Conservation (phyloP, 73 alveolate genomes). For the Paramecium tetraurelia region DNA sequence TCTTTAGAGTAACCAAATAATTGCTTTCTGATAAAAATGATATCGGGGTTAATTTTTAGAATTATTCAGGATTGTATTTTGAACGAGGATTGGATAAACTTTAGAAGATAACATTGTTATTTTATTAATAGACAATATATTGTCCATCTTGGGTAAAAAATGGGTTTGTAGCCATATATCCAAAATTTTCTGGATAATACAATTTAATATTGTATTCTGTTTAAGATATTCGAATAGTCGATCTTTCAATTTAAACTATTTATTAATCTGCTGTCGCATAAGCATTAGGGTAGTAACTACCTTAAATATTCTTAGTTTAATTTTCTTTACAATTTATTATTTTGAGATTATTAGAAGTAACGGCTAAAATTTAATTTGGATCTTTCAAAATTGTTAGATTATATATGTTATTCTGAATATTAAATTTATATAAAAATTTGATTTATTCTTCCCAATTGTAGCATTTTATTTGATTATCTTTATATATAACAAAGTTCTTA, state of each 20-base stretch:
- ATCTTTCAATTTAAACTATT: neutral
- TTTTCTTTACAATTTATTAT: neutral
- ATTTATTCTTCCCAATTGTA: neutral
- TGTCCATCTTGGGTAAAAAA: neutral
- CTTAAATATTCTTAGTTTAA: neutral
- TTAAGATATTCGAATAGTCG: neutral
- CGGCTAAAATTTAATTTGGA: neutral
- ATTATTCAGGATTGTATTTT: neutral
- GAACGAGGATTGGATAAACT: neutral
- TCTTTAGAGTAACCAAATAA: neutral
- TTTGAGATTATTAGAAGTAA: neutral
- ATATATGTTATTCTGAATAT: too few species aligned
- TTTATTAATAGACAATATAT: too few species aligned
- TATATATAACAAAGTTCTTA: neutral
- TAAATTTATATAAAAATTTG: neutral
- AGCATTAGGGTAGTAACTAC: neutral
- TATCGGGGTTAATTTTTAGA: too few species aligned
- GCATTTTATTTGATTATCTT: too few species aligned
- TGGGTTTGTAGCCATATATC: neutral
- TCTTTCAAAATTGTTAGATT: too few species aligned
- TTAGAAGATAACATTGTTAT: neutral
- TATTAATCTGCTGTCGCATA: neutral
- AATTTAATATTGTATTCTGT: neutral
- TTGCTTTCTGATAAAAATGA: neutral
- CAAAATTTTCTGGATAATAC: neutral